These are phyloP conservation scores for Cladophialophora yegresii DNA, from an alignment of 2,329 filamentous ascomycete species.

Conservation along the genomic window DNA sequence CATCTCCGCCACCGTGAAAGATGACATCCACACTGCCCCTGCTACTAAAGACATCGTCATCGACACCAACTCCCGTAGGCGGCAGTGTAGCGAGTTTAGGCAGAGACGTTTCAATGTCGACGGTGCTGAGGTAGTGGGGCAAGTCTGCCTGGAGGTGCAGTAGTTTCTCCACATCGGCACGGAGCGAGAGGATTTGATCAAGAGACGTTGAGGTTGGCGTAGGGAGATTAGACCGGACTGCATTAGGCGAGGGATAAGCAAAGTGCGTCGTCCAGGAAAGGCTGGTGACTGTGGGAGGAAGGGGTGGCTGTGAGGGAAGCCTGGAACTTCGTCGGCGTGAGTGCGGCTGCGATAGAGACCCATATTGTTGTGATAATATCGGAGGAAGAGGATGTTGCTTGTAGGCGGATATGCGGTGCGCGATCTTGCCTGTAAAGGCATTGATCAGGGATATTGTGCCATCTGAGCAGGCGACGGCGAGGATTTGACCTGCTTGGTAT, in stretches of 20 bases:
- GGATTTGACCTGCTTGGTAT: constrained; percentile 61
- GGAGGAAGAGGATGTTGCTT: neutral
- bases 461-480: constrained; percentile 83
- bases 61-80: constrained; percentile 57
- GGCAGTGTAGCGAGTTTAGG: constrained; percentile 75
- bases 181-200: constrained; percentile 47
- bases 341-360: constrained; percentile 7
- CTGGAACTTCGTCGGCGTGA: constrained; percentile 10
- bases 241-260: constrained; percentile 49
- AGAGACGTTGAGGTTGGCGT: constrained; percentile 43
- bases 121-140: constrained; percentile 66
- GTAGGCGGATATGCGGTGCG: constrained; percentile 54
- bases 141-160: constrained; percentile 56
- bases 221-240: constrained; percentile 47
- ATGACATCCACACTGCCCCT: constrained; percentile 69
- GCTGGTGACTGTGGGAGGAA: constrained; percentile 27
- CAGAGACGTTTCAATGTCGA: constrained; percentile 74
- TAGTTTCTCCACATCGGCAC: constrained; percentile 42
- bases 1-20: constrained; percentile 54
- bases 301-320: neutral
- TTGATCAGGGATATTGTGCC: constrained; percentile 75
- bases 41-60: constrained; percentile 66
- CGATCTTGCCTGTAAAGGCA: constrained; percentile 76
- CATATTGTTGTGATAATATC: neutral
- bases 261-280: constrained; percentile 58